Percentiles rank a stretch among this genome's conserved stretches.
Evolutionary conservation across 1,284 basidiomycete species (phyloP).

Genomic region (Rhodotorula sp.): DNA sequence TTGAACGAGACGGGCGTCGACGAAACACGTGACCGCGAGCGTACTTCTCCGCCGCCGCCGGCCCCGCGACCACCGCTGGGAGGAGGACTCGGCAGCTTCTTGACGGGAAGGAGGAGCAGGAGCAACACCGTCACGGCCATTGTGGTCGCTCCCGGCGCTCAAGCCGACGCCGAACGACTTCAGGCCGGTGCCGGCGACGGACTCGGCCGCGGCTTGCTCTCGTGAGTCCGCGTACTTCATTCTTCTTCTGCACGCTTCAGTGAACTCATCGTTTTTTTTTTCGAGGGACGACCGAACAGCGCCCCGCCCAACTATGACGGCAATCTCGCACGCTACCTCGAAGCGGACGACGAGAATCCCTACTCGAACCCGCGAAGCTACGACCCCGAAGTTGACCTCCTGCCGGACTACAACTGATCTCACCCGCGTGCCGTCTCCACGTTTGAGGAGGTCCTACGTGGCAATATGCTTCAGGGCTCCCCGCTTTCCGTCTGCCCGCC

Average conservation of each 20-base stretch:
- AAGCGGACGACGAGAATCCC: neutral
- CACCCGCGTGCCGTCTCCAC: neutral
- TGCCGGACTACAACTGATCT: slow-evolving; percentile 12
- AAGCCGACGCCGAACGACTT: slow-evolving; percentile 9
- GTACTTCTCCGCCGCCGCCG: neutral
- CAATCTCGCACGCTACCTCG: slow-evolving; percentile 10
- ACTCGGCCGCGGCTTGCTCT: slow-evolving; percentile 19
- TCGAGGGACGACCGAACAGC: neutral
- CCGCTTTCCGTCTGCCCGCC: too few relatives aligned
- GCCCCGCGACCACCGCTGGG: too few relatives aligned
- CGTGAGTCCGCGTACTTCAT: neutral
- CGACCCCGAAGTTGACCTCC: slow-evolving; percentile 7
- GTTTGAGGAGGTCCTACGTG: neutral
- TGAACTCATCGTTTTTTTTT: neutral
- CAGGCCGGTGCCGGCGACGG: slow-evolving; percentile 22
- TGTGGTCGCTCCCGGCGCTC: slow-evolving; percentile 2
- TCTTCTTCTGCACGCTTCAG: neutral
- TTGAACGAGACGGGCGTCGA: neutral
- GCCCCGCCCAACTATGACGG: slow-evolving; percentile 31
- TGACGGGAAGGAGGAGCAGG: slow-evolving; percentile 19
- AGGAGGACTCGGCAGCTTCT: neutral
- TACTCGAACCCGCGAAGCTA: neutral
- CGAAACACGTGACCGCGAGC: neutral
- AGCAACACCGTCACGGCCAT: slow-evolving; percentile 9
- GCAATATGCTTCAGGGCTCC: neutral